Percentiles rank a stretch among this genome's conserved stretches.
Evolutionary conservation across 2,329 filamentous ascomycete genomes (phyloP).

Genomic region (Aspergillus carbonarius): DNA sequence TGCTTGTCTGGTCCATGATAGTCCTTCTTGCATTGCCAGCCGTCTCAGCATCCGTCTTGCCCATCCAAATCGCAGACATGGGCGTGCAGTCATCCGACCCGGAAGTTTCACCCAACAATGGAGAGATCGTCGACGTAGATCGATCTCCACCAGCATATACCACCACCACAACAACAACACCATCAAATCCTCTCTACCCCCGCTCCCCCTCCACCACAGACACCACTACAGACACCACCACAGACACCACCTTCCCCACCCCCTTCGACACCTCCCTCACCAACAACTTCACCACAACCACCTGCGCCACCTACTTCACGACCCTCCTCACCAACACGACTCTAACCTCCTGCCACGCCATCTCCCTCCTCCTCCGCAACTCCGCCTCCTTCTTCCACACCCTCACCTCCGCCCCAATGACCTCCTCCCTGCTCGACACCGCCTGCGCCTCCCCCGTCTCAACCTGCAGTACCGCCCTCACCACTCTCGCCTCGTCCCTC

Average conservation of each 20-base stretch:
- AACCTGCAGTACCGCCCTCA: slow-evolving; percentile 66
- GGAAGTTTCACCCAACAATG: background rate
- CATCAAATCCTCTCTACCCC: background rate
- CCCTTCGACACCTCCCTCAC: slow-evolving; percentile 67
- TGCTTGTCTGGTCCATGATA: background rate
- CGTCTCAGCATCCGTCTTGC: slow-evolving; percentile 3
- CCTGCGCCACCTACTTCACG: slow-evolving; percentile 60
- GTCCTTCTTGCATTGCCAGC: background rate
- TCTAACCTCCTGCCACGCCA: slow-evolving; percentile 73
- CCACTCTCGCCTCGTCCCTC: slow-evolving; percentile 64
- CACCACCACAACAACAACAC: background rate
- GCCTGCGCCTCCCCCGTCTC: slow-evolving; percentile 69
- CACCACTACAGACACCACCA: slow-evolving; percentile 5
- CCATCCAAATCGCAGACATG: background rate
- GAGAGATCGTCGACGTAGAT: slow-evolving; percentile 8
- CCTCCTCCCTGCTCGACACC: slow-evolving; percentile 75
- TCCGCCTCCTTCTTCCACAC: slow-evolving; percentile 82
- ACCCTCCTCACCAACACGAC: slow-evolving; percentile 63
- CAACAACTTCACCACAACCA: slow-evolving; percentile 59
- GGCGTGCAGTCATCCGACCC: too few species aligned
- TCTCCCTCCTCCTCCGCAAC: slow-evolving; percentile 82
- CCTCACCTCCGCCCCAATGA: slow-evolving; percentile 66
- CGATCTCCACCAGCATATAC: background rate
- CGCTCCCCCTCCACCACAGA: background rate
- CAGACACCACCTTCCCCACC: slow-evolving; percentile 50